Evolutionary conservation across 129 eudicot genomes (phyloP).

Genomic region (Helianthus tuberosus): DNA sequence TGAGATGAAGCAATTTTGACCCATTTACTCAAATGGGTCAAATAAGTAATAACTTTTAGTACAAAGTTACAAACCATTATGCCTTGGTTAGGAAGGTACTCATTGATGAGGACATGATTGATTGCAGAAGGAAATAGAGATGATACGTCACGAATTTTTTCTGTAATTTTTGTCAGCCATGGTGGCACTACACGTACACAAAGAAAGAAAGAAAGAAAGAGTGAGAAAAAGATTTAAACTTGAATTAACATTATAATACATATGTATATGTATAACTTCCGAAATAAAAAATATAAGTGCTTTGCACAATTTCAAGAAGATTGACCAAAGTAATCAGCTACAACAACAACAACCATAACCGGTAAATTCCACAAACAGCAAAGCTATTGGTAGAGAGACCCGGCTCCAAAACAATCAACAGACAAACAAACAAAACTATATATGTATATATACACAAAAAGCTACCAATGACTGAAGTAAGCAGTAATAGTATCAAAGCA

Average conservation of each 20-base stretch:
- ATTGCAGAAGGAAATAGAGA: constrained; percentile 78
- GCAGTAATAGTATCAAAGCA: too few relatives aligned
- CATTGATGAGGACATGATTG: constrained; percentile 96
- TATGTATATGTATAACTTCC: not conserved
- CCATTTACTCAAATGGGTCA: not conserved
- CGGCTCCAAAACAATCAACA: too few relatives aligned
- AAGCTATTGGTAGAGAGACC: too few relatives aligned
- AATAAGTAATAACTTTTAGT: not conserved
- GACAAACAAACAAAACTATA: too few relatives aligned
- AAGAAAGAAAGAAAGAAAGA: not conserved
- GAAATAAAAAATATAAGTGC: not conserved
- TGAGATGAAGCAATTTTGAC: not conserved
- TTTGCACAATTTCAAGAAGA: not conserved
- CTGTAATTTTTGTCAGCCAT: constrained; percentile 79
- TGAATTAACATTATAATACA: not conserved
- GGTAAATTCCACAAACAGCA: too few relatives aligned
- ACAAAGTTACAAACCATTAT: constrained; percentile 74
- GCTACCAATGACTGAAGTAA: too few relatives aligned
- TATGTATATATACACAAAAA: too few relatives aligned
- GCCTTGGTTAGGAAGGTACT: constrained; percentile 95
- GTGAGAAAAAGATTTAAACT: constrained; percentile 11
- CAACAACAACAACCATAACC: too few relatives aligned
- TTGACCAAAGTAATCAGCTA: not conserved
- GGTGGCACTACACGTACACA: constrained; percentile 83
- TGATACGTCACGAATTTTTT: constrained; percentile 52